phyloP scores from a whole-genome alignment of 306 rosid species.

The Crataegus laevigata region DNA sequence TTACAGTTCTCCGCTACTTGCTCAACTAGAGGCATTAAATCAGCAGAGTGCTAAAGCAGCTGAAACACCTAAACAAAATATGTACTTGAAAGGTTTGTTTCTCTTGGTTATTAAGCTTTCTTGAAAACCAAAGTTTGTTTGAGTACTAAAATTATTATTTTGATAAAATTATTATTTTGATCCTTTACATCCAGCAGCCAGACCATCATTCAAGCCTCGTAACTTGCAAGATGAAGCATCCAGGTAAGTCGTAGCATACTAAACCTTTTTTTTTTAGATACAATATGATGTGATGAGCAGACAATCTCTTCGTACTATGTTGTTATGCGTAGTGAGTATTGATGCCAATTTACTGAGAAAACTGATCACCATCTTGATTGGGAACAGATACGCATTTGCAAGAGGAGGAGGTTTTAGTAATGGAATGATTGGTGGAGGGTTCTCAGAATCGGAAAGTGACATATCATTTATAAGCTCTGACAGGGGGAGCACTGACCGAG shows the following conservation, averaged over 20 bases:
- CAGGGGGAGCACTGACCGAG: conserved; percentile 61
- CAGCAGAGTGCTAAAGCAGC: conserved; percentile 18
- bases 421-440: conserved; percentile 34
- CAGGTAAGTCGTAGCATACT: conserved; percentile 30
- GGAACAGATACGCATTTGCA: conserved; percentile 32
- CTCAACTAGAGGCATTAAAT: conserved; percentile 21
- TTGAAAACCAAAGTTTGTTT: neutral
- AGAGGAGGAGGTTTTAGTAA: conserved; percentile 30
- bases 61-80: conserved; percentile 21
- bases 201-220: conserved; percentile 54
- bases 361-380: conserved; percentile 8
- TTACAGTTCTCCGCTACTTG: conserved; percentile 56
- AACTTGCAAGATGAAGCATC: conserved; percentile 37
- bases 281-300: neutral
- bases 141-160: neutral
- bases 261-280: too few species aligned
- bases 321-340: neutral
- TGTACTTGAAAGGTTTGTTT: conserved; percentile 49
- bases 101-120: neutral
- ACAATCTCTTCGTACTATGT: neutral
- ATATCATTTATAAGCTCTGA: conserved; percentile 81
- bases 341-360: neutral
- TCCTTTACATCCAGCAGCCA: conserved; percentile 24
- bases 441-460: conserved; percentile 63
- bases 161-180: neutral